Base-by-base conservation (phyloP, 106 monocot genomes). In the Narthecium ossifragum region DNA sequence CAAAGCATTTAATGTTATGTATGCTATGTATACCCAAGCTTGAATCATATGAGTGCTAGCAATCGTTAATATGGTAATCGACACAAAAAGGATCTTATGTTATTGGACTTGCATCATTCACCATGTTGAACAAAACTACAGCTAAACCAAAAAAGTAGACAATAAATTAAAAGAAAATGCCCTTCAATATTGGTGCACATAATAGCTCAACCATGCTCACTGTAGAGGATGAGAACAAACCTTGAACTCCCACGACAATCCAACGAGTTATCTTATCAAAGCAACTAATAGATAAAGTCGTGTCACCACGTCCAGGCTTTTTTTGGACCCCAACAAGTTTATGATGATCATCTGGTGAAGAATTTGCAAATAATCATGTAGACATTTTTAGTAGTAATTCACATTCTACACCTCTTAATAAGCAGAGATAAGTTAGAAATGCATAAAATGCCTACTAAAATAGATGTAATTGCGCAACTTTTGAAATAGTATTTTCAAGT, bases 281-380 rank as follows among this genome's bases (percentile, higher is more conserved):
- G 69, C 90, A 96, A 33, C 90, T 96, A 83, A 96, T 84, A 38
- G 96, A 96, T 7, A 87, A 71, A 48, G 96, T 96, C 43, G 68
- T 71, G 37, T 96, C 96, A 59, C 96, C 96, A 30, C 90, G 82
- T 25, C 90, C 96, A 49, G 90, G 96, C 72, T 96, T 96, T 63
- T 69, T 83, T 38, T 87, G 90, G 74, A 81, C 83, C 14, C 46
- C 53, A 66, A 61, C 60, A 49, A 63, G 10, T n/a, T 24, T 22
- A 59, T 31, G 34, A 34, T 26, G 49, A 33, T 53, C 48, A 68
- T 50, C 60, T 56, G 36, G 34, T 59, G 31, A 38, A 36, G 31
- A 29, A 34, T 34, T 29, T 48, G 20, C 10, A 49, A 26, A 13
- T 20, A 52, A 26, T 34, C 63, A 59, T 71, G 55, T 45, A 17